Base-by-base conservation (phyloP, 108 stramenopile genomes). In the Conticribra weissflogii region DNA sequence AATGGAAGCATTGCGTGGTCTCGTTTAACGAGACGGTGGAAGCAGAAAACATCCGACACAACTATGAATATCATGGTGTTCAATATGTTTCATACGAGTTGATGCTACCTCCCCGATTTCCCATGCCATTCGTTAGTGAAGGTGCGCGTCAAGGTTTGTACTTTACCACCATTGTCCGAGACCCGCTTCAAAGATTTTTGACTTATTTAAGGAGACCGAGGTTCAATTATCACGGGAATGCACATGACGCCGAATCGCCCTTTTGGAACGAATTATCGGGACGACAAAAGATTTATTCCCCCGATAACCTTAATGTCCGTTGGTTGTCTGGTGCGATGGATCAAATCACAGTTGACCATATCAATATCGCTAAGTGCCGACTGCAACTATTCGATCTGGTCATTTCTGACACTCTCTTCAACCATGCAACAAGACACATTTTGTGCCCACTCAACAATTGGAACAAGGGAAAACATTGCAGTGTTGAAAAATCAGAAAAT, bases 361-460 rank as follows among this genome's bases (percentile, higher is more conserved):
- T 78, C 0, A 78, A 78, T 60, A 78, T 78, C 60, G 76, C 76
- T 34, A 79, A 79, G 27, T 79, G 78, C 54, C 78, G 78, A 7
- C 49, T 79, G 45, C 78, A 79, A 63, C 49, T 79, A 34, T 79
- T 79, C 25, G 78, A 79, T 48, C 62, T 79, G 59, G 70, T 79
- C 0, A 79, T 79, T 63, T 63, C 54, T 1, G 78, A 79, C 29
- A 51, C n/a, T 3, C 48, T 66, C 9, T 79, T 55, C 17, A 70
- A 79, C 34, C 8, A 56, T 71, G 78, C 78, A 18, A 33, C 71
- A 14, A 63, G 61, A 29, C 63, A 71, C 5, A 70, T 79, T 8
- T 7, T 79, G 48, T 79, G 78, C 54, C 78, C 78, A 16, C 50
- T 79, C 2, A 79, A 72, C 28, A 60, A 59, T 31, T 72, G 70